Percentiles rank a stretch among this genome's conserved stretches.
Conservation (phyloP, 192 early-diverging fungal genomes). For the Coemansia furcata region DNA sequence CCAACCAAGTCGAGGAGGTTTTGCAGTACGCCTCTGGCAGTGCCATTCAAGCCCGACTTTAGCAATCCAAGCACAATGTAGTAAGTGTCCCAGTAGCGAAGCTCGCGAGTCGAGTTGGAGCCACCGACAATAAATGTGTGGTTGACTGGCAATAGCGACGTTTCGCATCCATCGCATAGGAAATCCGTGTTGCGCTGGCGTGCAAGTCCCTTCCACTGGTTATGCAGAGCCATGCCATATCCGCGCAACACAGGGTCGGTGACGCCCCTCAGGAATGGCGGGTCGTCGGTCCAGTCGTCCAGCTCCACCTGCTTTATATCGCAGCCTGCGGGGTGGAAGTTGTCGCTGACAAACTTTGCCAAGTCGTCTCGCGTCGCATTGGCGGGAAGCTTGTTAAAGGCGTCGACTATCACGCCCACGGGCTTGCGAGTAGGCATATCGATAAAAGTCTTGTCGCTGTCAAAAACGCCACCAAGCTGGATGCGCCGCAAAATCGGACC, state of each 20-base stretch:
- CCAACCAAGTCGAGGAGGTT: constrained; percentile 64
- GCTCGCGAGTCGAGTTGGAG: constrained; percentile 62
- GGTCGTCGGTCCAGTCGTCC: constrained; percentile 51
- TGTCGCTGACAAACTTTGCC: constrained; percentile 57
- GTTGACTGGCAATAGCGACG: constrained; percentile 54
- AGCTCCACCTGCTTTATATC: constrained; percentile 55
- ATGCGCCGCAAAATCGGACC: constrained; percentile 59
- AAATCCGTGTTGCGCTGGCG: constrained; percentile 49
- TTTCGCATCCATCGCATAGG: constrained; percentile 59
- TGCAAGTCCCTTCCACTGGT: constrained; percentile 63
- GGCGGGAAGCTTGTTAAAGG: constrained; percentile 49
- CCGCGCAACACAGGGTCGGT: constrained; percentile 54
- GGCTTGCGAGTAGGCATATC: constrained; percentile 68
- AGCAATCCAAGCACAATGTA: constrained; percentile 64
- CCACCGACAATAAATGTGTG: constrained; percentile 66
- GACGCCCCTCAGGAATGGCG: constrained; percentile 55
- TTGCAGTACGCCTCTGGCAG: constrained; percentile 59
- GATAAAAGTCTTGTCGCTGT: constrained; percentile 72
- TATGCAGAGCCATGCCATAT: constrained; percentile 57
- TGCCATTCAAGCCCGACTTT: constrained; percentile 56
- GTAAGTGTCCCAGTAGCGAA: constrained; percentile 73
- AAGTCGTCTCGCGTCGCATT: constrained; percentile 34
- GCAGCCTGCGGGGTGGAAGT: constrained; percentile 58
- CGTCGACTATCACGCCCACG: constrained; percentile 47
- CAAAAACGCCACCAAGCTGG: constrained; percentile 58